These are phyloP conservation scores for Solanum hybrid DNA, from an alignment of 305 asterid species.

Conservation along the genomic window DNA sequence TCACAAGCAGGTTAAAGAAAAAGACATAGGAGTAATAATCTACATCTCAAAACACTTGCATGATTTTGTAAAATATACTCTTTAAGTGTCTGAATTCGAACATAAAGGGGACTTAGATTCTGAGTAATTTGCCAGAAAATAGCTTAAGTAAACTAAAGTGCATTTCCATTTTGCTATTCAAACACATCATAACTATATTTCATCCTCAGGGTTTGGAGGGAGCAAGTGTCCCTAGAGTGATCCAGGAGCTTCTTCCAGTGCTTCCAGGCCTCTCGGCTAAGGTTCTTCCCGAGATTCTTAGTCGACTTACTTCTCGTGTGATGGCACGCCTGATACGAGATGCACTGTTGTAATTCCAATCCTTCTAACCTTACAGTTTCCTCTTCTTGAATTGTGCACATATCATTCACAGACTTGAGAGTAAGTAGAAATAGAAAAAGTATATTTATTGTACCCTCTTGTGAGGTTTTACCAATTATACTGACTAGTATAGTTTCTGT, in stretches of 20 bases:
- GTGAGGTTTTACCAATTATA: neutral
- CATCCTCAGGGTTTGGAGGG: constrained; percentile 37
- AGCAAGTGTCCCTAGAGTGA: constrained; percentile 50
- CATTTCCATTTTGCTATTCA: neutral
- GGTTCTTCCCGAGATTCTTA: constrained; percentile 78
- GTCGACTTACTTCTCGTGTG: constrained; percentile 75
- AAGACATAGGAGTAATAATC: neutral
- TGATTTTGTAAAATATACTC: neutral
- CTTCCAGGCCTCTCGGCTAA: constrained; percentile 82
- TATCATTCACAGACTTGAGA: constrained; percentile 2
- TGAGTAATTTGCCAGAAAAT: neutral
- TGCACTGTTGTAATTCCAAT: constrained; percentile 29
- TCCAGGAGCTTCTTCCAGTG: constrained; percentile 85
- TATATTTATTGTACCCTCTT: neutral
- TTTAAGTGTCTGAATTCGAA: neutral
- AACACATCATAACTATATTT: constrained; percentile 2
- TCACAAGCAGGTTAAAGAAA: neutral
- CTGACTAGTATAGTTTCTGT: neutral
- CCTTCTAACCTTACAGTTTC: constrained; percentile 5
- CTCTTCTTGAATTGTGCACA: constrained; percentile 12
- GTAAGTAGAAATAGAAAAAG: neutral
- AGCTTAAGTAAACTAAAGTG: neutral
- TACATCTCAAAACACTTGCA: neutral
- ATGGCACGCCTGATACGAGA: constrained; percentile 78
- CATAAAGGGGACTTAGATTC: neutral